A percentile compares a stretch with the other conserved stretches of the same genome.
Evolutionary conservation across 176 grass and related monocot species (phyloP).

Genomic region (Alloteropsis semialata): DNA sequence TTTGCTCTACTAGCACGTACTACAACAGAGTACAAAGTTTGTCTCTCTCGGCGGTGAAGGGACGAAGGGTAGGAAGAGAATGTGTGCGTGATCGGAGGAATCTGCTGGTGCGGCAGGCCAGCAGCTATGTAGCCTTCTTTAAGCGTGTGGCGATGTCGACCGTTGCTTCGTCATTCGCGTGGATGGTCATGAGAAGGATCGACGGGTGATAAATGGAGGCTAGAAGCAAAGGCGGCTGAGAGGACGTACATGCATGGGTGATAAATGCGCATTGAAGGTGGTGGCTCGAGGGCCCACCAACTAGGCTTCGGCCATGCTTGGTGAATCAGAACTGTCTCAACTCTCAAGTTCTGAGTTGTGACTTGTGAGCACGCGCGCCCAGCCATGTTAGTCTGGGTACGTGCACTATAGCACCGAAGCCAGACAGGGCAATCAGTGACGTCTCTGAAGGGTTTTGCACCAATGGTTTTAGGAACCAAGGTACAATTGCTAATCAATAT

Average conservation of each 20-base stretch:
- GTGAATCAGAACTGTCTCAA: not conserved
- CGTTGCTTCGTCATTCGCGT: constrained; percentile 24
- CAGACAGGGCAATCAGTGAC: not conserved
- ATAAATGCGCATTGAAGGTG: not conserved
- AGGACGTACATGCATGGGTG: not conserved
- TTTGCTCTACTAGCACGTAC: not conserved
- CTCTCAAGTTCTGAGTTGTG: not conserved
- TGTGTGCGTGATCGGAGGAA: not conserved
- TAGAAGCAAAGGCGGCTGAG: not conserved
- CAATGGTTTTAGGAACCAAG: too few relatives aligned
- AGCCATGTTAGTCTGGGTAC: not conserved
- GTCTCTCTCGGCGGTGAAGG: not conserved
- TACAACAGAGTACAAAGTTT: not conserved
- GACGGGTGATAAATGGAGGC: constrained; percentile 32
- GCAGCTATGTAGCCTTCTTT: constrained; percentile 17
- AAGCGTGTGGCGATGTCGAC: constrained; percentile 17
- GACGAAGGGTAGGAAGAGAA: not conserved
- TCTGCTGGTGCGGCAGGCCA: too few relatives aligned
- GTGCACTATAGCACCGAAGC: not conserved
- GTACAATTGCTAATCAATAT: too few relatives aligned
- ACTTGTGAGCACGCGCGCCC: not conserved
- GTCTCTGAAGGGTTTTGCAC: not conserved
- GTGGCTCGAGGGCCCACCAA: not conserved
- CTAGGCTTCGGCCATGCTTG: not conserved
- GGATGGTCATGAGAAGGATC: constrained; percentile 23